Conservation (phyloP, 164 flowering plant species). For the Pachysandra terminalis region DNA sequence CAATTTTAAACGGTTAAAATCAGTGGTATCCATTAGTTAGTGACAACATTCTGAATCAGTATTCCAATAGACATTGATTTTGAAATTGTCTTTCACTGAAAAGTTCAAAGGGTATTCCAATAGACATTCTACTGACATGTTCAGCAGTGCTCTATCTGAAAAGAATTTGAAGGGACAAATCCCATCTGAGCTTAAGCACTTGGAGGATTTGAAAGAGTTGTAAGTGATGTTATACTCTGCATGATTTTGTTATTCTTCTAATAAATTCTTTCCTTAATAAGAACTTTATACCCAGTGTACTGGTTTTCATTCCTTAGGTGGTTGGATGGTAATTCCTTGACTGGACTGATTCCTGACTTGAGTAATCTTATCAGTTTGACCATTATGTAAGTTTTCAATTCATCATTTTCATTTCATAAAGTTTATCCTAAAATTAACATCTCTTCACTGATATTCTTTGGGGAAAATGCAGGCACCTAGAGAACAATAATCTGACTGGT, state of each 20-base stretch:
- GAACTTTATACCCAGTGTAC: neutral
- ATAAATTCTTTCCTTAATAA: conserved; percentile 3
- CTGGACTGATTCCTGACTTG: conserved; percentile 77
- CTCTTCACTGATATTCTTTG: conserved; percentile 7
- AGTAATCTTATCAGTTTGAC: conserved; percentile 61
- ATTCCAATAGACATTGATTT: too few relatives aligned
- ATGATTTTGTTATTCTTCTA: neutral
- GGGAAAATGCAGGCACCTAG: conserved; percentile 74
- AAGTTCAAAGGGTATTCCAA: too few relatives aligned
- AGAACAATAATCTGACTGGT: conserved; percentile 77
- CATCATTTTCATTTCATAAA: neutral
- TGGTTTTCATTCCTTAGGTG: conserved; percentile 45
- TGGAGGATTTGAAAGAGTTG: conserved; percentile 79
- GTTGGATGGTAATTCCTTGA: conserved; percentile 67
- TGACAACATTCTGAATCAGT: too few relatives aligned
- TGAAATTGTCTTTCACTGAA: too few relatives aligned
- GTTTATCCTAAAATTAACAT: neutral
- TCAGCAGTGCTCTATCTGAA: conserved; percentile 63
- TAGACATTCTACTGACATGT: conserved; percentile 9
- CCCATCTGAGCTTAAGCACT: conserved; percentile 55
- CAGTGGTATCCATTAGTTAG: too few relatives aligned
- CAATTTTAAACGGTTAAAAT: neutral
- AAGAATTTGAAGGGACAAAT: conserved; percentile 61
- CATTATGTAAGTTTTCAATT: conserved; percentile 54
- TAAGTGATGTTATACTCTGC: conserved; percentile 37